Percentiles rank a stretch among this genome's conserved stretches.
These are phyloP conservation scores for Euphorbia pulcherrima DNA, from an alignment of 345 rosid genomes.

Conservation along the genomic window DNA sequence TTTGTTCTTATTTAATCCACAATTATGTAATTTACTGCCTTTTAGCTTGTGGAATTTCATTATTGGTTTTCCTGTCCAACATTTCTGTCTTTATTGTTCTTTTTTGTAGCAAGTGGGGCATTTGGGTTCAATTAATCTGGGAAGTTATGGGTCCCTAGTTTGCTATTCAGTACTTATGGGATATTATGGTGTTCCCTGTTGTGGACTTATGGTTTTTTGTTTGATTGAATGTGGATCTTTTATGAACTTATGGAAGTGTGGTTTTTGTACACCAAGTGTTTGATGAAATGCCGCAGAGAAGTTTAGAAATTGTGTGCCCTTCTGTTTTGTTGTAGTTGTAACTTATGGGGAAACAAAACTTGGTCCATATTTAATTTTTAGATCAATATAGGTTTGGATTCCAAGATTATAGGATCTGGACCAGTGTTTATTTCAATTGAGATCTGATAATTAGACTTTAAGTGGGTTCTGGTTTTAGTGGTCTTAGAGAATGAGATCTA, in stretches of 20 bases:
- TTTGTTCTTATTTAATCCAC: neutral
- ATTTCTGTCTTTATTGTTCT: neutral
- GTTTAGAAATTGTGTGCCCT: neutral
- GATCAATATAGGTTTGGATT: neutral
- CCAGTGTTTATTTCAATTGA: neutral
- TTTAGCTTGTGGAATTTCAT: neutral
- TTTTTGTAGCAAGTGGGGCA: neutral
- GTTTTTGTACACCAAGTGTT: slow-evolving; percentile 6
- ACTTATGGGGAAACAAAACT: neutral
- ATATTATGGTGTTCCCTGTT: slow-evolving; percentile 18
- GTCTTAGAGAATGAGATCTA: slow-evolving; percentile 58
- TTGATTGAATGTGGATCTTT: slow-evolving; percentile 14
- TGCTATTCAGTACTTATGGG: slow-evolving; percentile 22
- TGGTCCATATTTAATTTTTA: neutral
- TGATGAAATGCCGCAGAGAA: slow-evolving; percentile 7
- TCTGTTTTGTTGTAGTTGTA: slow-evolving; percentile 3
- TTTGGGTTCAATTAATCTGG: slow-evolving; percentile 4
- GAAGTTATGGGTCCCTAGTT: slow-evolving; percentile 24
- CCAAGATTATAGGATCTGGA: slow-evolving; percentile 3
- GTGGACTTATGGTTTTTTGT: slow-evolving; percentile 15
- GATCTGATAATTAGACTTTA: slow-evolving; percentile 8
- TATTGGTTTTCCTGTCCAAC: neutral
- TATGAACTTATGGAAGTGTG: slow-evolving; percentile 12
- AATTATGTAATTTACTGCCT: neutral
- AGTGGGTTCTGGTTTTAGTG: slow-evolving; percentile 9